phyloP scores from a whole-genome alignment of 2,329 filamentous ascomycete genomes.

The Paecilomyces sp. region DNA sequence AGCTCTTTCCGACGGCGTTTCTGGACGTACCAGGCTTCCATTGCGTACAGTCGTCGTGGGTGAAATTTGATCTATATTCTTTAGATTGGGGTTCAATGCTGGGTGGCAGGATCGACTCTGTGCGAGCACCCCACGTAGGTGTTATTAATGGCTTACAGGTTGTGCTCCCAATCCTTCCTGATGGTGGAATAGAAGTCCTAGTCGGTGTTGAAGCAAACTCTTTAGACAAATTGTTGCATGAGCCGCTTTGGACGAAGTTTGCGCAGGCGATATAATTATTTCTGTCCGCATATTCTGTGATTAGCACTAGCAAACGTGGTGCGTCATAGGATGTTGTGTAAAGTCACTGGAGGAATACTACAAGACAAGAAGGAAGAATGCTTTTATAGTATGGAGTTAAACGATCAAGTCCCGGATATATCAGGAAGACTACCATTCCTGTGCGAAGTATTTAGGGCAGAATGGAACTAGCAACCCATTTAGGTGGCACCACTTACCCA shows the following conservation, averaged over 20 bases:
- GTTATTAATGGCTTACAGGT: constrained; percentile 26
- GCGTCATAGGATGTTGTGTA: no score
- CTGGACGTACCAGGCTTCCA: constrained; percentile 29
- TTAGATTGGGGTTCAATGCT: constrained; percentile 26
- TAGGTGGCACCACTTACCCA: no score
- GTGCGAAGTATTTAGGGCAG: no score
- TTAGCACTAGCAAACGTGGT: no score
- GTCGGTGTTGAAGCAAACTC: constrained; percentile 24
- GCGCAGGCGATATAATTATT: constrained; percentile 1
- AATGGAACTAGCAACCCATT: no score
- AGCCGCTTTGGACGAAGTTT: constrained; percentile 23
- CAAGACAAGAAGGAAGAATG: no score
- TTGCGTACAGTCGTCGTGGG: constrained; percentile 28
- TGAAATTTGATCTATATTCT: constrained; percentile 24
- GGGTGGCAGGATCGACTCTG: constrained; percentile 19
- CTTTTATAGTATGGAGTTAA: no score
- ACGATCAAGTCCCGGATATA: no score
- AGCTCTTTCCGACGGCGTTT: constrained; percentile 26
- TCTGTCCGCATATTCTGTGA: no score
- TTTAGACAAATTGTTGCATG: constrained; percentile 19
- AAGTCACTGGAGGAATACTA: no score
- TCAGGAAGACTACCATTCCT: no score
- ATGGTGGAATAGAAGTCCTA: constrained; percentile 27
- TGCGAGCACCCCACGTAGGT: constrained; percentile 24
- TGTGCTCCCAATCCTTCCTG: constrained; percentile 22